Conservation (phyloP, 805 yeast species). For the Monosporozyma servazzii region DNA sequence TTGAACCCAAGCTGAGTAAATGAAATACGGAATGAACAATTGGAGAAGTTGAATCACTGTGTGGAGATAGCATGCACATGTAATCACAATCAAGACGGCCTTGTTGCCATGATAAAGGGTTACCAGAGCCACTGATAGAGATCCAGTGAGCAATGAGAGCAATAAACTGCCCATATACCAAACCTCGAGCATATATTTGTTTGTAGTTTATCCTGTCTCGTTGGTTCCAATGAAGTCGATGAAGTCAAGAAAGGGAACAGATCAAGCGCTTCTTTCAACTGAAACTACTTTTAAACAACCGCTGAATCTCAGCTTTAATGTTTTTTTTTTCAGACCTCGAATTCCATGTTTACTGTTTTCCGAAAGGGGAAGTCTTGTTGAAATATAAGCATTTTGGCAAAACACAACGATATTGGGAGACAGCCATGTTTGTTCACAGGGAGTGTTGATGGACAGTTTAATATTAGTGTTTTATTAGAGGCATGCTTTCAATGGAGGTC, state of each 20-base stretch:
- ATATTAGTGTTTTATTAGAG: not conserved
- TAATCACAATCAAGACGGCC: slow-evolving; percentile 18
- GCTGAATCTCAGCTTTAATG: not conserved
- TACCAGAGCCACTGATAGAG: slow-evolving; percentile 16
- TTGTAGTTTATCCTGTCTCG: not conserved
- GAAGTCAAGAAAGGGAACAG: not conserved
- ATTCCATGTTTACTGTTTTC: not conserved
- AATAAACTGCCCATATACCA: slow-evolving; percentile 1
- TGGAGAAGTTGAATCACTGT: not conserved
- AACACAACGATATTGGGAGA: not conserved
- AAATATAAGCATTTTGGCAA: not conserved
- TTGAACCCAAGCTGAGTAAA: not conserved
- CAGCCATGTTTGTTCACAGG: not conserved
- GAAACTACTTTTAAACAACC: not conserved
- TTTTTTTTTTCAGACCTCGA: not conserved
- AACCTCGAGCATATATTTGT: not conserved
- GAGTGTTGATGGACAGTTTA: not conserved
- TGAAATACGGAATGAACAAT: not conserved
- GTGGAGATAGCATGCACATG: slow-evolving; percentile 14
- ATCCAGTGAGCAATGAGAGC: slow-evolving; percentile 16
- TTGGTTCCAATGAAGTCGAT: not conserved
- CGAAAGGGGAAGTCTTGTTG: not conserved
- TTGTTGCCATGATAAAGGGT: slow-evolving; percentile 12
- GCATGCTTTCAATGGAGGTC: not conserved
- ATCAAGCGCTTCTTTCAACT: not conserved